Evolutionary conservation across 441 rosid species (phyloP).

Genomic region (Syzygium malaccense): DNA sequence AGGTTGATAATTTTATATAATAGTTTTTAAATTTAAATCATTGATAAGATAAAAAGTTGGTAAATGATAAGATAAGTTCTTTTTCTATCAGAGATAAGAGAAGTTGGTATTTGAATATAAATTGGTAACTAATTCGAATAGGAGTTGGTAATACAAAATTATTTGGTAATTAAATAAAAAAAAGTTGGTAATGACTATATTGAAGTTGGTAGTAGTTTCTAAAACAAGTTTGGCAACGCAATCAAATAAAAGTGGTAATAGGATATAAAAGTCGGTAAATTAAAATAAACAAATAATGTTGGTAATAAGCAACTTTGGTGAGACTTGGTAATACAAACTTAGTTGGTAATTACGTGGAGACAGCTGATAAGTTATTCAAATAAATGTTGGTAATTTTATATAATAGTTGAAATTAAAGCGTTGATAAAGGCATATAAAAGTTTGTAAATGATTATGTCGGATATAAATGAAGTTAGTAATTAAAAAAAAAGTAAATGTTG

Average conservation of each 20-base stretch:
- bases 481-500: background rate
- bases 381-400: no score
- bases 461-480: no score
- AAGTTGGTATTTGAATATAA: background rate
- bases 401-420: background rate
- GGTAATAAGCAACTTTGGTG: background rate
- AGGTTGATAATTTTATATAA: background rate
- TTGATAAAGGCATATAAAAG: no score
- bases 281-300: background rate
- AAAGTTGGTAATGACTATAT: background rate
- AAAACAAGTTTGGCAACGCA: background rate
- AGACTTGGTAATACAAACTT: background rate
- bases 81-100: background rate
- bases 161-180: no score
- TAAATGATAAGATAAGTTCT: background rate
- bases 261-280: no score
- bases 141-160: background rate
- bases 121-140: no score
- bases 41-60: background rate
- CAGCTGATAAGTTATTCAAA: background rate
- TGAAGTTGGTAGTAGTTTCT: background rate
- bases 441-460: background rate
- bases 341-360: background rate
- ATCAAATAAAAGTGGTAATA: background rate
- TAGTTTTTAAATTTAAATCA: background rate